Percentiles rank a stretch among this genome's conserved stretches.
Conservation (phyloP, 2,329 filamentous ascomycete genomes). For the Iodosphaeria phyllophila region DNA sequence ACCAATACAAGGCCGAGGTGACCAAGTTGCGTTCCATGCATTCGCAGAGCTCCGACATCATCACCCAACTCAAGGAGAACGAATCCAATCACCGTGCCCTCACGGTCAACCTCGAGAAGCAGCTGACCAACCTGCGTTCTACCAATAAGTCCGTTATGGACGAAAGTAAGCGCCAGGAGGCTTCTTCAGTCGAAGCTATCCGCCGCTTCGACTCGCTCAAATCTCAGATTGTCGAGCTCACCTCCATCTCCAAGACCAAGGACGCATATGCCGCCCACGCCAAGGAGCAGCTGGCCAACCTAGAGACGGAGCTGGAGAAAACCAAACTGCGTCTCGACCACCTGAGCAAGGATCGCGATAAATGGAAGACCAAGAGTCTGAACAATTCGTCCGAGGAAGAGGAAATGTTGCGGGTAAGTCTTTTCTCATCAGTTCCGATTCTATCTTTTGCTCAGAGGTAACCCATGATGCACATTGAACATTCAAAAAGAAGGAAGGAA, state of each 20-base stretch:
- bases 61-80: constrained; percentile 79
- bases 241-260: constrained; percentile 54
- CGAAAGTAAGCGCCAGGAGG: constrained; percentile 61
- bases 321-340: constrained; percentile 61
- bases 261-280: constrained; percentile 38
- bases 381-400: constrained; percentile 70
- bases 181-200: constrained; percentile 48
- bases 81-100: constrained; percentile 62
- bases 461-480: too few relatives aligned
- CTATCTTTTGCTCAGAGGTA: too few relatives aligned
- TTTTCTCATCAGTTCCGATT: neutral
- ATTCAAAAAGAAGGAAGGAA: too few relatives aligned
- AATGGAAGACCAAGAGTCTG: constrained; percentile 66
- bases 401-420: constrained; percentile 68
- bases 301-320: constrained; percentile 63
- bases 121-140: constrained; percentile 66
- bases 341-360: constrained; percentile 65
- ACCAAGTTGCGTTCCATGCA: constrained; percentile 66
- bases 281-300: constrained; percentile 37
- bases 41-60: constrained; percentile 80
- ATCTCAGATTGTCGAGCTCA: constrained; percentile 60
- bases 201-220: constrained; percentile 55
- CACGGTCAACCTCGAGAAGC: constrained; percentile 76
- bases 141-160: constrained; percentile 49
- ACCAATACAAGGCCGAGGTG: constrained; percentile 66